These are phyloP conservation scores for Anisogramma anomala DNA, from an alignment of 2,329 filamentous ascomycete species.

Conservation along the genomic window DNA sequence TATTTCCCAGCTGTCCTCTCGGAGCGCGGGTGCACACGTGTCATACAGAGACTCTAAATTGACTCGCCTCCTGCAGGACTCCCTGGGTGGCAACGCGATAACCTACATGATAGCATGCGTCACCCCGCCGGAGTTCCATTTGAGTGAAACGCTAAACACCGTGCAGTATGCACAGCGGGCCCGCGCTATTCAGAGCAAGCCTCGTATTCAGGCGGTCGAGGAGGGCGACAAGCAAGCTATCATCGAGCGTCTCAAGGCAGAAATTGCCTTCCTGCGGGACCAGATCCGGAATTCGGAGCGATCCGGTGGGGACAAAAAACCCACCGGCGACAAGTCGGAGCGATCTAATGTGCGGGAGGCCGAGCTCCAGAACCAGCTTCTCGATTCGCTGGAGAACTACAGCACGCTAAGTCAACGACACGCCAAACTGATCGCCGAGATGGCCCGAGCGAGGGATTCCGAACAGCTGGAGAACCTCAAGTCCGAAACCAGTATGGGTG, in stretches of 20 bases:
- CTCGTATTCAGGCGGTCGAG: constrained; percentile 86
- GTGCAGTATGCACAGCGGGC: constrained; percentile 95
- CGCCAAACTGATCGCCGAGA: constrained; percentile 87
- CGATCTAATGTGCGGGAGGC: constrained; percentile 73
- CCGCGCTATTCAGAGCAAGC: constrained; percentile 93
- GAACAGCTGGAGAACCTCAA: constrained; percentile 48
- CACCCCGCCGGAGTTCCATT: constrained; percentile 89
- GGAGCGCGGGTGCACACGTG: constrained; percentile 76
- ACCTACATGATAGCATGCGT: constrained; percentile 99
- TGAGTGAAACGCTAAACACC: constrained; percentile 95
- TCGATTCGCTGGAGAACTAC: constrained; percentile 93
- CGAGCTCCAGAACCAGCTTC: constrained; percentile 84
- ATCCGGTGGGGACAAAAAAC: constrained; percentile 45
- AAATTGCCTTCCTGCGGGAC: constrained; percentile 85
- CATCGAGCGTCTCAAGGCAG: constrained; percentile 86
- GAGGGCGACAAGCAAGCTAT: constrained; percentile 88
- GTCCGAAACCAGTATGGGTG: constrained; percentile 53
- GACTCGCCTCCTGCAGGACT: constrained; percentile 89
- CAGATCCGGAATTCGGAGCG: constrained; percentile 80
- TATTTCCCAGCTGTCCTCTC: constrained; percentile 92
- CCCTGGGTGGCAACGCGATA: constrained; percentile 89
- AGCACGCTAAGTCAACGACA: constrained; percentile 81
- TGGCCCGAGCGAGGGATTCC: constrained; percentile 72
- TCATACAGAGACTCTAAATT: constrained; percentile 98
- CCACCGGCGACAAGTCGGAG: constrained; percentile 60